phyloP scores from a whole-genome alignment of 176 grass and related monocot genomes.

The Eragrostis nindensis region DNA sequence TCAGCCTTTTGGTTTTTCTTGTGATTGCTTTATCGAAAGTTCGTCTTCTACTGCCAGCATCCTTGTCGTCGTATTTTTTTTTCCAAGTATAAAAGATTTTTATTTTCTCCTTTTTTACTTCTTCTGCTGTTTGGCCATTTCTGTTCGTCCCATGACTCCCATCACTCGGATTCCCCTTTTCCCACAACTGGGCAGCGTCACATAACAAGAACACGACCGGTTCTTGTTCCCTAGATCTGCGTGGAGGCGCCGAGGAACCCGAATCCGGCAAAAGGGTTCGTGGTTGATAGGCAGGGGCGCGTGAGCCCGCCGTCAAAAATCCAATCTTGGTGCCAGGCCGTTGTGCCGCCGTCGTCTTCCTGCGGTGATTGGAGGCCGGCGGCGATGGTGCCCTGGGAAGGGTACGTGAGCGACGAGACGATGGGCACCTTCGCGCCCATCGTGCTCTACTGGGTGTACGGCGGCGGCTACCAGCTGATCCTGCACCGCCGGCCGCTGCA shows the following conservation, averaged over 20 bases:
- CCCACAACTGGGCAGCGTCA: neutral
- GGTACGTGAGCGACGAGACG: constrained; percentile 78
- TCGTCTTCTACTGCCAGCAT: neutral
- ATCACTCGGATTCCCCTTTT: neutral
- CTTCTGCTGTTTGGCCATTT: constrained; percentile 4
- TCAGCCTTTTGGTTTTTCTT: neutral
- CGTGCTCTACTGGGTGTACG: constrained; percentile 84
- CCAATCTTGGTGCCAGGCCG: constrained; percentile 30
- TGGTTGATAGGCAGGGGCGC: neutral
- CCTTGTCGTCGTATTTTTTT: neutral
- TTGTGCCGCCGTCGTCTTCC: neutral
- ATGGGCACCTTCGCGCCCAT: constrained; percentile 93
- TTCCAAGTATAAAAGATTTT: neutral
- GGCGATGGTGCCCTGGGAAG: constrained; percentile 85
- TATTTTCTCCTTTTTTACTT: neutral
- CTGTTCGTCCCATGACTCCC: constrained; percentile 23
- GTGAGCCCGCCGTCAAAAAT: constrained; percentile 19
- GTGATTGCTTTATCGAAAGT: neutral
- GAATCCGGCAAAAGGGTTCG: constrained; percentile 28
- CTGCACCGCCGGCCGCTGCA: constrained; percentile 62
- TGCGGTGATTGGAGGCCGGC: neutral
- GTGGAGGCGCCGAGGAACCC: constrained; percentile 29
- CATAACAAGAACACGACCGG: constrained; percentile 19
- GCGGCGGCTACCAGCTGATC: constrained; percentile 70
- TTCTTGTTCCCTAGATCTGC: constrained; percentile 51